A percentile compares a stretch with the other conserved stretches of the same genome.
These are phyloP conservation scores for Microdochium trichocladiopsis DNA, from an alignment of 2,329 filamentous ascomycete genomes.

Conservation along the genomic window DNA sequence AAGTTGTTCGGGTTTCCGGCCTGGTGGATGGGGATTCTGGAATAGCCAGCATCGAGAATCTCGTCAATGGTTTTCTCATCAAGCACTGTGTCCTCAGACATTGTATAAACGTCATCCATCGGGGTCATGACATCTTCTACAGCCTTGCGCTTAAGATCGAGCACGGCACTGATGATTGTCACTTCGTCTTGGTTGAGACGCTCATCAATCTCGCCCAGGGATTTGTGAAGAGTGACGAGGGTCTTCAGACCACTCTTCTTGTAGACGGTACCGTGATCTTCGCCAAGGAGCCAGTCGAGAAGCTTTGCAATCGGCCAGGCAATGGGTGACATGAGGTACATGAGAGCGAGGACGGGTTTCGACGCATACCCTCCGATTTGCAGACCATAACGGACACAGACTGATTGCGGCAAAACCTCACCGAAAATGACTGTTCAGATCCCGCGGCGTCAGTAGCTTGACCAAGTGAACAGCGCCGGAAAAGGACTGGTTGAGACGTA, in stretches of 20 bases:
- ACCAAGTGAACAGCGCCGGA: not conserved
- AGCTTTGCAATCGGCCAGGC: conserved; percentile 95
- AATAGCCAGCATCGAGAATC: conserved; percentile 91
- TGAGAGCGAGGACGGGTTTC: conserved; percentile 76
- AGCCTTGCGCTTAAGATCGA: conserved; percentile 93
- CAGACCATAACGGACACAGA: conserved; percentile 92
- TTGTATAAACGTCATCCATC: conserved; percentile 93
- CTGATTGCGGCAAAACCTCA: conserved; percentile 90
- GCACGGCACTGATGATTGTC: conserved; percentile 93
- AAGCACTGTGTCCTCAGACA: conserved; percentile 89
- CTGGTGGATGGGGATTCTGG: conserved; percentile 88
- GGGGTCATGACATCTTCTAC: conserved; percentile 97
- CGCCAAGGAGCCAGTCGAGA: conserved; percentile 84
- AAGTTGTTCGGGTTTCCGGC: conserved; percentile 81
- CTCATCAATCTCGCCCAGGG: conserved; percentile 77
- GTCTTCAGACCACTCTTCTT: conserved; percentile 98
- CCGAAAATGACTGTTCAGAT: conserved; percentile 78
- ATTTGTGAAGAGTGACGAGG: conserved; percentile 89
- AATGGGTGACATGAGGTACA: conserved; percentile 86
- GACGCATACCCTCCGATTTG: conserved; percentile 94
- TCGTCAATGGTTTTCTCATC: conserved; percentile 93
- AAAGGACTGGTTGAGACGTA: conserved; percentile 33
- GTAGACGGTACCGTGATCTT: conserved; percentile 94
- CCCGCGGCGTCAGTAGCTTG: conserved; percentile 10
- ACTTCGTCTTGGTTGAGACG: conserved; percentile 95